A percentile compares a stretch with the other conserved stretches of the same genome.
These are phyloP conservation scores for Phalaenopsis hybrid DNA, from an alignment of 116 monocot species.

Conservation along the genomic window DNA sequence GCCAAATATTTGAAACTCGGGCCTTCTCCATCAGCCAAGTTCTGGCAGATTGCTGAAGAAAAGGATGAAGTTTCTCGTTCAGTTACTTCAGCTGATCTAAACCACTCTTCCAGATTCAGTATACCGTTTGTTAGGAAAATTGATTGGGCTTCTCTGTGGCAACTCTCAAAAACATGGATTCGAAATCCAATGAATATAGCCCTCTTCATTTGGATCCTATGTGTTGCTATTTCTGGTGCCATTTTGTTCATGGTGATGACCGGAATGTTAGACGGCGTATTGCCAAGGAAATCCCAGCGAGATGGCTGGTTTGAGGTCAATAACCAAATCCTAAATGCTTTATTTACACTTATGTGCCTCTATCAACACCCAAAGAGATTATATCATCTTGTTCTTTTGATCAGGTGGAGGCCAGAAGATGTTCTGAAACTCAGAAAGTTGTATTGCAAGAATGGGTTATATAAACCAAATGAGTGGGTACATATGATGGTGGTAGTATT, in stretches of 20 bases:
- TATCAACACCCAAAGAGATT: constrained; percentile 43
- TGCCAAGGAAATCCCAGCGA: constrained; percentile 30
- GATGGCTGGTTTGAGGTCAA: constrained; percentile 47
- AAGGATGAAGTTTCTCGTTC: constrained; percentile 38
- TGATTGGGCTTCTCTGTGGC: constrained; percentile 34
- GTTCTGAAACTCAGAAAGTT: constrained; percentile 27
- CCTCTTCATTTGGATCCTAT: constrained; percentile 44
- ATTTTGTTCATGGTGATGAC: constrained; percentile 52
- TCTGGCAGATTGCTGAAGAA: constrained; percentile 25
- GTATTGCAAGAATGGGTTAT: constrained; percentile 44
- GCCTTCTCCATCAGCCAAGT: constrained; percentile 33
- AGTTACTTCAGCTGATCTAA: constrained; percentile 25
- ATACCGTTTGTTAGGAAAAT: constrained; percentile 30
- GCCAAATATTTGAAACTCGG: constrained; percentile 17
- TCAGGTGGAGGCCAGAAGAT: constrained; percentile 31
- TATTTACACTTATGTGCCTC: constrained; percentile 54
- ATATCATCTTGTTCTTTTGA: constrained; percentile 35
- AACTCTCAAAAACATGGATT: constrained; percentile 31
- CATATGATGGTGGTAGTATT: constrained; percentile 47
- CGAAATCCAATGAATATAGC: constrained; percentile 44
- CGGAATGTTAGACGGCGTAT: constrained; percentile 31
- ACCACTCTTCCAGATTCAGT: constrained; percentile 9
- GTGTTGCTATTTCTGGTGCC: constrained; percentile 42
- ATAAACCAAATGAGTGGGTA: constrained; percentile 43
- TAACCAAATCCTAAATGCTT: constrained; percentile 46